A percentile compares a stretch with the other conserved stretches of the same genome.
Conservation (phyloP, 2,329 filamentous ascomycete genomes). For the Orbilia oligospora region DNA sequence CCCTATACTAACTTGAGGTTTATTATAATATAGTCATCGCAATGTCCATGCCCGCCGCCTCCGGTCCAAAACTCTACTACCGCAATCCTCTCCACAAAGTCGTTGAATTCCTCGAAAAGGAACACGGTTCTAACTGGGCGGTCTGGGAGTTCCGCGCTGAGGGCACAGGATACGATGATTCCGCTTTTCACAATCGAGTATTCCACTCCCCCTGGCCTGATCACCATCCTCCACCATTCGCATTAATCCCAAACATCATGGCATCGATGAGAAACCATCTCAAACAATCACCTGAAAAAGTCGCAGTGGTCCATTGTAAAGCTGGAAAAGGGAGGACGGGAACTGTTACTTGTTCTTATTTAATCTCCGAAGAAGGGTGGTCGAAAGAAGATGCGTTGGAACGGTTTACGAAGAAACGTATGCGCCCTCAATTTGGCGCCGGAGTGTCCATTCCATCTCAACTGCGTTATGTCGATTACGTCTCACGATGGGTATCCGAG, state of each 20-base stretch:
- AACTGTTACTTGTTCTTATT: conserved; percentile 86
- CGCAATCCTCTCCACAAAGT: conserved; percentile 91
- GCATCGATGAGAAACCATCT: conserved; percentile 94
- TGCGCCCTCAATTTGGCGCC: conserved; percentile 88
- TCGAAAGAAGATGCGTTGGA: conserved; percentile 75
- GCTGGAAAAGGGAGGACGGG: conserved; percentile 95
- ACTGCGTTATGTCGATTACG: conserved; percentile 86
- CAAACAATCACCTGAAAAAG: conserved; percentile 73
- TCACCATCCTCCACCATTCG: conserved; percentile 95
- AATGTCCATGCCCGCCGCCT: conserved; percentile 89
- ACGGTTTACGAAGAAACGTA: conserved; percentile 83
- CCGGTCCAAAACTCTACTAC: conserved; percentile 91
- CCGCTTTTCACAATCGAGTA: conserved; percentile 86
- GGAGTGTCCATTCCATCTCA: conserved; percentile 96
- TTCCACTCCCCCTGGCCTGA: conserved; percentile 97
- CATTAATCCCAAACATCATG: conserved; percentile 88
- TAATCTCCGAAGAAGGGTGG: conserved; percentile 89
- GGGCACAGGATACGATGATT: conserved; percentile 94
- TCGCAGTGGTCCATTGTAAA: conserved; percentile 95
- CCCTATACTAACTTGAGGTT: conserved; percentile 15
- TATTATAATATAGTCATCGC: conserved; percentile 70
- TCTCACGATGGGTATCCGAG: conserved; percentile 72
- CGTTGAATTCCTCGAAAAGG: conserved; percentile 86
- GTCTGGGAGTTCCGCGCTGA: conserved; percentile 99
- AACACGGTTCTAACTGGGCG: conserved; percentile 87